A percentile compares a stretch with the other conserved stretches of the same genome.
phyloP scores from a whole-genome alignment of 192 early-diverging fungal genomes.

The Dissophora globulifera region DNA sequence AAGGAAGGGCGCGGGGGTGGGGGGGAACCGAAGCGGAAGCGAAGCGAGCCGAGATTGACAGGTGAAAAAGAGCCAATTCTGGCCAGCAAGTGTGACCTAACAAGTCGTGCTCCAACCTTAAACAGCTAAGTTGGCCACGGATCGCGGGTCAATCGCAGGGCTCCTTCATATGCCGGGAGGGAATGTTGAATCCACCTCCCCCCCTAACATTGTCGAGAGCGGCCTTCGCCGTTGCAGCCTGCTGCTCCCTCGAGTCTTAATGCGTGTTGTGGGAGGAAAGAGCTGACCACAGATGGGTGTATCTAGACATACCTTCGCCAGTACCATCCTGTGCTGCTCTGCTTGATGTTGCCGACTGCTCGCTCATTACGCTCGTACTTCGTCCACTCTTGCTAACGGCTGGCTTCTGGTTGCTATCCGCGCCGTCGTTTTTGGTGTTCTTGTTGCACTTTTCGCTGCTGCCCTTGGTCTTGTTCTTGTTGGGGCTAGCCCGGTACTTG shows the following conservation, averaged over 20 bases:
- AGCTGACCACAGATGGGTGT: no score
- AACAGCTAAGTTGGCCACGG: constrained; percentile 18
- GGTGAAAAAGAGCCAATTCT: no score
- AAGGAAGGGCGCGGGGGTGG: not conserved
- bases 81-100: no score
- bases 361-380: constrained; percentile 32
- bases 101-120: no score
- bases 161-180: constrained; percentile 28
- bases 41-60: constrained; percentile 39
- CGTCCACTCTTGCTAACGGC: constrained; percentile 22
- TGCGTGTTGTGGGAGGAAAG: constrained; percentile 1
- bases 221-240: not conserved
- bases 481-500: constrained; percentile 44
- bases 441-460: constrained; percentile 15
- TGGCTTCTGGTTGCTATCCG: not conserved
- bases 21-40: constrained; percentile 4
- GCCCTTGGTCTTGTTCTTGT: constrained; percentile 29
- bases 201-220: constrained; percentile 14
- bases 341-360: constrained; percentile 10
- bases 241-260: no score
- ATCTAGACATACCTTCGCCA: constrained; percentile 37
- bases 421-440: not conserved
- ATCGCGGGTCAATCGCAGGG: no score
- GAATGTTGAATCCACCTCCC: constrained; percentile 23
- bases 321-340: not conserved